Conservation (phyloP, 805 yeast genomes). For the Crinitomyces ghanaensis region DNA sequence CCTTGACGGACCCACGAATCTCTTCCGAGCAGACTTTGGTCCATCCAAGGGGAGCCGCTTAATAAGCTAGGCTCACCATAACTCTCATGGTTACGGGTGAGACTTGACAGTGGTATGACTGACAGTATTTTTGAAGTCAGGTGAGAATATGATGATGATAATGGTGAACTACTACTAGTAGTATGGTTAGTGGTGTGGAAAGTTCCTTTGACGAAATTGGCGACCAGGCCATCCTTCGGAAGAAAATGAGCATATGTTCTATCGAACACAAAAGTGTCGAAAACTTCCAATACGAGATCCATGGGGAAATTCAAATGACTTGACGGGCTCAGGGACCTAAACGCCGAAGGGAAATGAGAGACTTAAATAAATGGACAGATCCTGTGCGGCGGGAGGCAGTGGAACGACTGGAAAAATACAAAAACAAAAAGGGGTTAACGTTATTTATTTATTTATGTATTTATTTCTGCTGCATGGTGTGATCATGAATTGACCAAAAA, state of each 20-base stretch:
- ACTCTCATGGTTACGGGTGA: no score
- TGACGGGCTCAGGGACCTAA: not conserved
- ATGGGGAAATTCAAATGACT: no score
- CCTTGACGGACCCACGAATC: conserved; percentile 62
- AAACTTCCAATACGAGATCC: conserved; percentile 84
- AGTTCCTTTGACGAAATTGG: not conserved
- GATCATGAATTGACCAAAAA: no score
- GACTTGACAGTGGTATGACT: no score
- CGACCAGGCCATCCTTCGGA: conserved; percentile 30
- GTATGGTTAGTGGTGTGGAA: no score
- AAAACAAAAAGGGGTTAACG: no score
- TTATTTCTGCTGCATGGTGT: no score
- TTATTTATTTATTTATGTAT: no score
- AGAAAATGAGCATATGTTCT: conserved; percentile 54
- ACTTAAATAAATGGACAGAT: not conserved
- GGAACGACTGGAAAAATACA: not conserved
- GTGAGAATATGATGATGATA: no score
- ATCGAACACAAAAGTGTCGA: conserved; percentile 68
- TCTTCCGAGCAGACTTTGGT: conserved; percentile 62
- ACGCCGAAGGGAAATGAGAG: conserved; percentile 2
- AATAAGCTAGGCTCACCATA: no score
- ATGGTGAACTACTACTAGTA: no score
- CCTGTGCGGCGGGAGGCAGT: not conserved
- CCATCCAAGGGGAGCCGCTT: conserved; percentile 44
- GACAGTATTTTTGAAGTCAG: no score